Percentiles rank a stretch among this genome's conserved stretches.
These are phyloP conservation scores for Dorcoceras hygrometricum DNA, from an alignment of 257 asterid genomes.

Conservation along the genomic window DNA sequence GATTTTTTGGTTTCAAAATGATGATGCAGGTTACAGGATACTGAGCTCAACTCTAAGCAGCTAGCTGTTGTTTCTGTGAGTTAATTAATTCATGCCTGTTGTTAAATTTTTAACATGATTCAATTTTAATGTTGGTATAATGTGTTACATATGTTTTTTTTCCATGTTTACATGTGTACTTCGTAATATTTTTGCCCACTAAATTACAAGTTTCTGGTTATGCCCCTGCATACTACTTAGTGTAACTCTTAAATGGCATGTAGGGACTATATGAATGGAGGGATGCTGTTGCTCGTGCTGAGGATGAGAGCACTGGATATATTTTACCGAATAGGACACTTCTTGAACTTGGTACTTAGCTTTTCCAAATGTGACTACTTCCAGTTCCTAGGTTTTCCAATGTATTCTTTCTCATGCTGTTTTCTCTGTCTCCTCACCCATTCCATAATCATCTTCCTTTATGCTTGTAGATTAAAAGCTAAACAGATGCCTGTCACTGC, in stretches of 20 bases:
- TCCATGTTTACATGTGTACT: neutral
- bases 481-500: conserved; percentile 85
- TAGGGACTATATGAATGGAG: conserved; percentile 96
- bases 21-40: conserved; percentile 65
- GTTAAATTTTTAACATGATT: neutral
- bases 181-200: neutral
- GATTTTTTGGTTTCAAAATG: conserved; percentile 24
- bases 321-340: conserved; percentile 85
- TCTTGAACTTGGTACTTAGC: conserved; percentile 69
- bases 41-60: conserved; percentile 83
- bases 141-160: neutral
- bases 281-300: conserved; percentile 93
- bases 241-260: conserved; percentile 24
- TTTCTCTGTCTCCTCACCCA: conserved; percentile 19
- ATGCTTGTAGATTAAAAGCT: conserved; percentile 51
- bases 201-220: neutral
- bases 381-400: conserved; percentile 18
- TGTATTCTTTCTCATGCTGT: conserved; percentile 7
- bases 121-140: neutral
- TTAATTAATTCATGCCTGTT: conserved; percentile 15
- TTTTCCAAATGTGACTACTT: conserved; percentile 18
- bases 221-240: neutral
- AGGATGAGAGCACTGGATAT: conserved; percentile 99
- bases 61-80: conserved; percentile 92
- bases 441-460: conserved; percentile 4